Base-by-base conservation (phyloP, 805 yeast genomes). In the Suhomyces emberorum region DNA sequence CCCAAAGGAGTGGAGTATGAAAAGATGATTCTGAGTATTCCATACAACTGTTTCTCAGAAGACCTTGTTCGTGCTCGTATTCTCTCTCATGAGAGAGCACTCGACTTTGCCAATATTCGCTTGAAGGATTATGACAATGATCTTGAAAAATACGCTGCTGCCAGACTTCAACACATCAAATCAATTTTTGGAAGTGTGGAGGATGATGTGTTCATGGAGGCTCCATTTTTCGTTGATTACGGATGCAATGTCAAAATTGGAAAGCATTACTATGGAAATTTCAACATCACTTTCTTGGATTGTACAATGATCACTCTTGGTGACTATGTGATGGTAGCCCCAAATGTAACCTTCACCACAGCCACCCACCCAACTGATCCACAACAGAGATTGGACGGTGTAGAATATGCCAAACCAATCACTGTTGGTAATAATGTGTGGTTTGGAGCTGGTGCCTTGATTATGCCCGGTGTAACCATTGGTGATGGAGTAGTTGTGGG, bases 351-450 rank as follows among this genome's bases (percentile, higher is more conserved):
- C 2, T 59, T 82, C 29, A 60, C 72, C 19, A 74, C 87, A 2
- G 87, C 88, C 1, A 71, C 81, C 0, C 91, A 83, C 49, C 82
- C 83, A 1, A 50, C 72, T 5, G 81, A 77, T 37, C 72, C 78
- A 0, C 41, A 56, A 9, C 56, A 55, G 36, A 61, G 84, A 39
- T 28, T 47, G 19, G 52, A 48, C 2, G 76, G 70, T 2, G 58
- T 61, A 3, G 89, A 83, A 51, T 73, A 61, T 46, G 80, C 83
- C 0, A 49, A 56, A 24, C 81, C 83, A 4, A 70, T 83, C 20
- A 62, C 53, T 2, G 76, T 83, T 23, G 87, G 83, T 2, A 69
- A 77, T 52, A 72, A 75, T 42, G 84, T 79, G 7, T 83, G 89
- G 91, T 61, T 83, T 27, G 86, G 85, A 11, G 66, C 79, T 1